Evolutionary conservation across 139 green algal genomes (phyloP).

Genomic region (Chlorella ohadii): DNA sequence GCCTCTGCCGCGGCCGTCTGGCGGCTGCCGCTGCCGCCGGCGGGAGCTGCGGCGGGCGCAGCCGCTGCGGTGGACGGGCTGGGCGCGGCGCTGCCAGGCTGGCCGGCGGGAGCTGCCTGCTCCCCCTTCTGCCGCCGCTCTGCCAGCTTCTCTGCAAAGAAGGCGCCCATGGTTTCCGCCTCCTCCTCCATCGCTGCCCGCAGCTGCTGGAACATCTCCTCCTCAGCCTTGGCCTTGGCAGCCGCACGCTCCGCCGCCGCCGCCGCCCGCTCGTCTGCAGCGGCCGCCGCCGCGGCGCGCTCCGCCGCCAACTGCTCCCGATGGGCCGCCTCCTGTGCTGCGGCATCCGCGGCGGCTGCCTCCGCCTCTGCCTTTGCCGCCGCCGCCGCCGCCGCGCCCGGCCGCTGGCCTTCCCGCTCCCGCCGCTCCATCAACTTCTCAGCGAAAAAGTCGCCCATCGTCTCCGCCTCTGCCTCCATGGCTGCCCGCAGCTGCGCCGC

Average conservation of each 20-base stretch:
- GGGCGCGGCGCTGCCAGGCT: background rate
- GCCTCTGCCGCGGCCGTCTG: background rate
- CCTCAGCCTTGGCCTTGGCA: background rate
- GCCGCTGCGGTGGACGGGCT: background rate
- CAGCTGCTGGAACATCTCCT: conserved; percentile 9
- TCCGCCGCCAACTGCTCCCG: background rate
- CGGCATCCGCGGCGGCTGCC: background rate
- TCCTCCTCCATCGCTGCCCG: background rate
- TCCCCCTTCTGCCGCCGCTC: background rate
- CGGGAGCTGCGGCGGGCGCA: background rate
- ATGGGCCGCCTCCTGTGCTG: background rate
- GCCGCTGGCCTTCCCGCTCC: background rate
- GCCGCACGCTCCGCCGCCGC: background rate
- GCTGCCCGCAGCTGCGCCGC: background rate
- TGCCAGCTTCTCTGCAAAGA: background rate
- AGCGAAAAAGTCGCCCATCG: background rate
- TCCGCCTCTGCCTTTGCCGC: background rate
- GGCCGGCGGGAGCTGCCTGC: background rate
- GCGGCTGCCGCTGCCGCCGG: background rate
- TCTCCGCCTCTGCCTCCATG: background rate
- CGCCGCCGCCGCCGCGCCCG: background rate
- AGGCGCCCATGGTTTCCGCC: background rate
- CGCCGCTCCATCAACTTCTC: background rate
- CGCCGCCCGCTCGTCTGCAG: background rate
- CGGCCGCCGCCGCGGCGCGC: background rate